Evolutionary conservation across 78 protist genomes (phyloP).

Genomic region (Dictyostelium purpureum): DNA sequence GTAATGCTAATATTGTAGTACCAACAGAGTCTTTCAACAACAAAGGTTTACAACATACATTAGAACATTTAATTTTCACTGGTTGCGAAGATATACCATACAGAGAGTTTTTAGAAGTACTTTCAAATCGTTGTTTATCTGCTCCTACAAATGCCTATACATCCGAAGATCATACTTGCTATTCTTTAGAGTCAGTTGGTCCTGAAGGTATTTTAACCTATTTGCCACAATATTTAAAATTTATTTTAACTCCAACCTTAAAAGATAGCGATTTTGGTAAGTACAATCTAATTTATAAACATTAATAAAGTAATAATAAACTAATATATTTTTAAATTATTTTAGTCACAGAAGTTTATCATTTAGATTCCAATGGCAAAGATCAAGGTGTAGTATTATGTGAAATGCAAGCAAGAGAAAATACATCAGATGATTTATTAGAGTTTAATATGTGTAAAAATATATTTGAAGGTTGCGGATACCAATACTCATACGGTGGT

Average conservation of each 20-base stretch:
- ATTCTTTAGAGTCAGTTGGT: constrained; percentile 52
- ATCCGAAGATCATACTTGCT: constrained; percentile 78
- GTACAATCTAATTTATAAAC: background rate
- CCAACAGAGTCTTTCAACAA: constrained; percentile 82
- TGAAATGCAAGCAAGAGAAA: constrained; percentile 80
- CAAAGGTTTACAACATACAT: constrained; percentile 84
- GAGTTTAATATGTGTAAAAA: background rate
- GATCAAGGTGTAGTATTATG: constrained; percentile 78
- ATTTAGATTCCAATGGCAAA: constrained; percentile 43
- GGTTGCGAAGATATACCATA: constrained; percentile 70
- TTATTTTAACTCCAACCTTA: constrained; percentile 28
- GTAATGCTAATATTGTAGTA: constrained; percentile 62
- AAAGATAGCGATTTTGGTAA: constrained; percentile 34
- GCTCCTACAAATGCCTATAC: constrained; percentile 78
- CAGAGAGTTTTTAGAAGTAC: constrained; percentile 45
- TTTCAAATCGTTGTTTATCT: constrained; percentile 55
- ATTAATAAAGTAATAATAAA: too few species aligned
- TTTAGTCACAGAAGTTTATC: constrained; percentile 73
- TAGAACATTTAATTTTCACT: constrained; percentile 87
- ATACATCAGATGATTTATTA: constrained; percentile 26
- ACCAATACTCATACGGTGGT: constrained; percentile 59
- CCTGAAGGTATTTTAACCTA: constrained; percentile 41
- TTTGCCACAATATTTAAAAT: constrained; percentile 26
- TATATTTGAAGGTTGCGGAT: background rate
- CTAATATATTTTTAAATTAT: too few species aligned